Conservation (phyloP, 2,329 filamentous ascomycete genomes). For the Penicillium sp. region DNA sequence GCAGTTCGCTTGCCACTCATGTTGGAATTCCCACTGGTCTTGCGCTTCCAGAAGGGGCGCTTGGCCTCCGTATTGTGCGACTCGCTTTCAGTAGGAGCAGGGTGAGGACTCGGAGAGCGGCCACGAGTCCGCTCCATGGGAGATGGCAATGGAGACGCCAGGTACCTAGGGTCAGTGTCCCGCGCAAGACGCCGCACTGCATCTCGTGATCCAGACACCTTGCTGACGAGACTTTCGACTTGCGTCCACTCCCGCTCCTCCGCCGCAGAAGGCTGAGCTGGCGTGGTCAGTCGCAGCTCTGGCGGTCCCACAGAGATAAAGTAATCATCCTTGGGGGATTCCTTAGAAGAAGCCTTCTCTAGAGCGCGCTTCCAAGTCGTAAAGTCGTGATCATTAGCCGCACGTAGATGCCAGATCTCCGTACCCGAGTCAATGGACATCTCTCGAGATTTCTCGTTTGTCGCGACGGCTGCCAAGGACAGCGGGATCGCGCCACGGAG, state of each 20-base stretch:
- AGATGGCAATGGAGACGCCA: conserved; percentile 19
- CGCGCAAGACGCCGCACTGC: conserved; percentile 79
- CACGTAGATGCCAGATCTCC: conserved; percentile 91
- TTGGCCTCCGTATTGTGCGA: conserved; percentile 49
- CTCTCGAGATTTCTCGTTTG: conserved; percentile 79
- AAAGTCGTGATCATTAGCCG: conserved; percentile 78
- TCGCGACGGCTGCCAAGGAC: conserved; percentile 82
- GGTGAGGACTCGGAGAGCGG: conserved; percentile 33
- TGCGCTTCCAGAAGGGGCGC: conserved; percentile 87
- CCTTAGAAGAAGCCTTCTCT: conserved; percentile 71
- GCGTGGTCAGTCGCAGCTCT: conserved; percentile 30
- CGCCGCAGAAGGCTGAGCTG: conserved; percentile 34
- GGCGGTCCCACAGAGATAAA: conserved; percentile 12
- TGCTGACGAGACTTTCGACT: conserved; percentile 77
- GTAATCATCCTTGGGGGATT: conserved; percentile 27
- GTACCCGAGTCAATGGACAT: conserved; percentile 96
- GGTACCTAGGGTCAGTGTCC: conserved; percentile 66
- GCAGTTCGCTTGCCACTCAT: conserved; percentile 37
- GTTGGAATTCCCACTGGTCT: conserved; percentile 54
- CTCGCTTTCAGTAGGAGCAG: conserved; percentile 22
- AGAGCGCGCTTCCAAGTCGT: conserved; percentile 79
- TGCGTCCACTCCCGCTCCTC: conserved; percentile 83
- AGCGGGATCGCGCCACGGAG: conserved; percentile 87
- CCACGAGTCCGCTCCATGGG: conserved; percentile 24
- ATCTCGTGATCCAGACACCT: conserved; percentile 81